Percentiles rank a stretch among this genome's conserved stretches.
phyloP scores from a whole-genome alignment of 805 yeast species.

The Lipomyces chichibuensis region DNA sequence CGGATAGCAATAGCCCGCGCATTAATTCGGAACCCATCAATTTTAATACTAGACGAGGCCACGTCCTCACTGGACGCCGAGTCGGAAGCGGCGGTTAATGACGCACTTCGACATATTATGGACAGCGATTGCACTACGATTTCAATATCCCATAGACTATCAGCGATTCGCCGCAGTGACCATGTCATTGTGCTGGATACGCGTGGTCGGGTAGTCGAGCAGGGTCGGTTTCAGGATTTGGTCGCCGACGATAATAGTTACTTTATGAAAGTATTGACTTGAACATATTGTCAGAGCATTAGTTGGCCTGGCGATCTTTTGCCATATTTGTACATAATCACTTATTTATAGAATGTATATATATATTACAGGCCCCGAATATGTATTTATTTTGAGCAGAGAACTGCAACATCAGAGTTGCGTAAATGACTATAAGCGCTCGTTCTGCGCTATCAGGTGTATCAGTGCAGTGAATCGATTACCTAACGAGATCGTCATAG shows the following conservation, averaged over 20 bases:
- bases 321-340: background rate
- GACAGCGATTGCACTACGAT: slow-evolving; percentile 61
- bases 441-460: too few relatives aligned
- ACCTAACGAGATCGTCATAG: too few relatives aligned
- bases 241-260: slow-evolving; percentile 43
- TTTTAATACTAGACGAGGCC: slow-evolving; percentile 62
- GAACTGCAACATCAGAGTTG: too few relatives aligned
- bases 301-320: background rate
- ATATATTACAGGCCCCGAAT: background rate
- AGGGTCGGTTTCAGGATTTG: slow-evolving; percentile 51
- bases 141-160: slow-evolving; percentile 75
- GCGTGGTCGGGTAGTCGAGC: slow-evolving; percentile 58
- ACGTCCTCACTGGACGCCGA: slow-evolving; percentile 58
- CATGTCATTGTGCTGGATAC: slow-evolving; percentile 56
- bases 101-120: slow-evolving; percentile 59
- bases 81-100: slow-evolving; percentile 68
- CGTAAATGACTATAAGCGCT: too few relatives aligned
- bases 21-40: slow-evolving; percentile 56
- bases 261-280: slow-evolving; percentile 31
- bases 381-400: background rate
- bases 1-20: slow-evolving; percentile 67
- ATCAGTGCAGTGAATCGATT: too few relatives aligned
- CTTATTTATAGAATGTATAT: background rate
- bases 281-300: background rate
- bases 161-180: slow-evolving; percentile 58